Base-by-base conservation (phyloP, 306 rosid species). In the Castanea crenata region DNA sequence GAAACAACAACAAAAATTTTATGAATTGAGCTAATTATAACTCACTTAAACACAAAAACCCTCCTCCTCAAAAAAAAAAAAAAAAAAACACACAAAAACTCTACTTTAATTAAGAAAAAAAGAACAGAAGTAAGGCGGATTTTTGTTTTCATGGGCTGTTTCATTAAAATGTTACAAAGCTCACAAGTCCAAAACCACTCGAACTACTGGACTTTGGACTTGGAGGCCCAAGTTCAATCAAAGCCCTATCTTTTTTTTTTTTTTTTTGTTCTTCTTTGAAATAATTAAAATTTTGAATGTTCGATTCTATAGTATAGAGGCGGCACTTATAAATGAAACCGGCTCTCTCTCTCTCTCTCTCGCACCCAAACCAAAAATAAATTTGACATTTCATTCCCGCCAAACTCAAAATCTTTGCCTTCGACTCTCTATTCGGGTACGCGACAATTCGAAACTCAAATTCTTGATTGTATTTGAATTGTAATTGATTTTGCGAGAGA, bases 311-410 rank as follows among this genome's bases (percentile, higher is more conserved):
- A 3, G 1, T 11, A 12, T 12, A 49, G 54, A 49, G 54, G 54
- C 54, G 54, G 54, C 54, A 49, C 16, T 49, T 49, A 8, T 1
- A 5, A 15, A 19, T 16, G 41, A 44, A 5, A 13, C 56, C 32
- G 15, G 38, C 20, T 14, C 29, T 3, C 54, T 38, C 8, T 38
- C 46, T 7, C 46, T 8, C 41, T 34, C 46, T 67, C 27, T 57
- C 38, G 23, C 27, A 18, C 31, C n/a, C 8, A 64, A 64, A 5
- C 10, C 3, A 64, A 32, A 4, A 6, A 64, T 31, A 64, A 1
- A 59, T 59, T 59, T 4, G 16, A 49, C 23, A 73, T 2, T 12
- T 41, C 56, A 35, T 63, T 74, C 83, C 79, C 83, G 83, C 83
- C 79, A 67, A 61, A 44, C 55, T n/a, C 14, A 58, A 29, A 11